phyloP scores from a whole-genome alignment of 2,329 filamentous ascomycete species.

The Verticillium nonalfalfae region DNA sequence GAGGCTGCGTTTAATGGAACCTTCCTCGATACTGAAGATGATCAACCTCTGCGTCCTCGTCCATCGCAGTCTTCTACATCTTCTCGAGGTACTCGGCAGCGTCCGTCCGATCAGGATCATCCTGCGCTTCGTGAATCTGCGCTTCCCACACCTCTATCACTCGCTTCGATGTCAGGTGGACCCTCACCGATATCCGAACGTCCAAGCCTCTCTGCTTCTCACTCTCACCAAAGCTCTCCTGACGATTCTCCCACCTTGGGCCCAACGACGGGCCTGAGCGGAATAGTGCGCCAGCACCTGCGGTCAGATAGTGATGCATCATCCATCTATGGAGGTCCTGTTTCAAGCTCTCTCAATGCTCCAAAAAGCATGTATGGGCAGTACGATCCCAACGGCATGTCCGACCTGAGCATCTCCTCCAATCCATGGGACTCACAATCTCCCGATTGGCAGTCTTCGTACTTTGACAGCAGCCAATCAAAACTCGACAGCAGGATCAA shows the following conservation, averaged over 20 bases:
- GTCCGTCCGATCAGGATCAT: conserved; percentile 47
- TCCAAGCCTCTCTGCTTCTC: conserved; percentile 9
- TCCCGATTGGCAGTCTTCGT: conserved; percentile 8
- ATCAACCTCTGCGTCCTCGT: not conserved
- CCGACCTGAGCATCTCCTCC: conserved; percentile 23
- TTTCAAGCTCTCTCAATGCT: conserved; percentile 31
- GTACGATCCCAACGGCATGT: conserved; percentile 18
- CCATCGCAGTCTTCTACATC: conserved; percentile 9
- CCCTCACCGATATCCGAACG: conserved; percentile 18
- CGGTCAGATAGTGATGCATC: conserved; percentile 76
- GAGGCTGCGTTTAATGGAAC: conserved; percentile 24
- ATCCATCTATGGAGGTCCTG: conserved; percentile 59
- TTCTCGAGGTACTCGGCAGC: conserved; percentile 32
- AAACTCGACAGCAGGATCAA: conserved; percentile 1
- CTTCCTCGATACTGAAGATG: conserved; percentile 37
- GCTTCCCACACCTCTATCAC: conserved; percentile 34
- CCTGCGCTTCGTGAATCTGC: conserved; percentile 45
- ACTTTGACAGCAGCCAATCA: conserved; percentile 6
- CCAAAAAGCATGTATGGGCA: conserved; percentile 19
- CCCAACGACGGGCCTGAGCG: conserved; percentile 64
- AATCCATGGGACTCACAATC: conserved; percentile 36
- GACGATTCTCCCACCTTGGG: conserved; percentile 76
- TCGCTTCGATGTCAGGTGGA: conserved; percentile 22
- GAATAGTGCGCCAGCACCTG: conserved; percentile 78
- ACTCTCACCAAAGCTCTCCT: conserved; percentile 19